phyloP scores from a whole-genome alignment of 2,329 filamentous ascomycete species.

The Pseudogymnoascus sp. region DNA sequence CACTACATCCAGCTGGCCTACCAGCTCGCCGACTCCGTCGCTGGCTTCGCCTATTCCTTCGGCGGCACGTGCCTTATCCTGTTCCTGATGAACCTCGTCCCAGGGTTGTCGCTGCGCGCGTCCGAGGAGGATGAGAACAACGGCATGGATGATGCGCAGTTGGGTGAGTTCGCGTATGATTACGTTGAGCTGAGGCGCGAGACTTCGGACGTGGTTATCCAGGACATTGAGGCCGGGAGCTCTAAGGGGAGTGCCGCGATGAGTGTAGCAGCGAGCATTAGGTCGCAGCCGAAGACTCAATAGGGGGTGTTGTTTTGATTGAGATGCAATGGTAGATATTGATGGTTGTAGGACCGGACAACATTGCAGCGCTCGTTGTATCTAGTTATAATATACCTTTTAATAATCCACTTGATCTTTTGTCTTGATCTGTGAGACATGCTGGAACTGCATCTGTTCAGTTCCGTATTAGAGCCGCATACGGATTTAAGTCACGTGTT shows the following conservation, averaged over 20 bases:
- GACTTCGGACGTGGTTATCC: neutral
- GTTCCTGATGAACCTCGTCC: constrained; percentile 70
- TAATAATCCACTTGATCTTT: neutral
- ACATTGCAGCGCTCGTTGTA: neutral
- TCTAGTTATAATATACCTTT: neutral
- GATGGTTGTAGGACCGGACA: neutral
- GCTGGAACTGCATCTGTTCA: neutral
- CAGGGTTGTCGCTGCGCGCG: constrained; percentile 65
- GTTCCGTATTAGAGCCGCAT: neutral
- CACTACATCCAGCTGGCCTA: constrained; percentile 79
- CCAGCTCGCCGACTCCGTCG: constrained; percentile 73
- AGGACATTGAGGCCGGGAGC: neutral
- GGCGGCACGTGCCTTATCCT: constrained; percentile 68
- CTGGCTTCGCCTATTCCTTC: constrained; percentile 72
- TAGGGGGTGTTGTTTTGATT: neutral
- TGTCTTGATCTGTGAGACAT: neutral
- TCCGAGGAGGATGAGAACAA: constrained; percentile 71
- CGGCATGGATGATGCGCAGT: constrained; percentile 82
- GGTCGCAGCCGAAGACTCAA: neutral
- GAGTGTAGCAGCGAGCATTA: neutral
- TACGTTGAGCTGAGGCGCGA: constrained; percentile 36
- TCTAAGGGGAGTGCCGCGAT: neutral
- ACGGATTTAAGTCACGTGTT: neutral
- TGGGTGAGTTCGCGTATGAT: constrained; percentile 93
- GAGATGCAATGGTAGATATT: neutral